These are phyloP conservation scores for Neospermospora avenae DNA, from an alignment of 2,329 filamentous ascomycete species.

Conservation along the genomic window DNA sequence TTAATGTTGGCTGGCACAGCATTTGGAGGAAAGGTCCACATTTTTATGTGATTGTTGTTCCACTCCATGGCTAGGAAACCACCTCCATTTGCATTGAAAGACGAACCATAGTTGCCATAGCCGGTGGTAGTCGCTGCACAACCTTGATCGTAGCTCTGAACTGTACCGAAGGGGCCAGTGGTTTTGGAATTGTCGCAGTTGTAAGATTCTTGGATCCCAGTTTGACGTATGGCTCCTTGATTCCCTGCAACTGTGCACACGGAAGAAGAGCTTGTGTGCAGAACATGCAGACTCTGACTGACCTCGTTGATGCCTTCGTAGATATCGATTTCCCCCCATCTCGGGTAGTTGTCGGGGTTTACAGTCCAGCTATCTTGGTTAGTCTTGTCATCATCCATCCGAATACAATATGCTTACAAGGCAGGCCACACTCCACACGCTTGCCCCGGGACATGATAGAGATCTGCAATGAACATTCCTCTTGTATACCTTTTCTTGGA, in stretches of 20 bases:
- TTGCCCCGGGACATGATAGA: conserved; percentile 69
- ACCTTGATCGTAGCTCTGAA: conserved; percentile 38
- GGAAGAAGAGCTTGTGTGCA: conserved; percentile 48
- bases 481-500: conserved; percentile 60
- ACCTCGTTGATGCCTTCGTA: conserved; percentile 65
- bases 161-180: conserved; percentile 29
- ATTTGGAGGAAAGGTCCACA: conserved; percentile 71
- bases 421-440: conserved; percentile 72
- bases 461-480: conserved; percentile 67
- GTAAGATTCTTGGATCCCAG: conserved; percentile 15
- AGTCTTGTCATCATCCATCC: background rate
- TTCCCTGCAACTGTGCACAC: conserved; percentile 41
- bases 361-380: conserved; percentile 32
- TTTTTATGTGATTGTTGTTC: conserved; percentile 61
- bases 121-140: conserved; percentile 37
- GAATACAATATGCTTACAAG: conserved; percentile 33
- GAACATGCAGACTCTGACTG: conserved; percentile 56
- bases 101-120: conserved; percentile 46
- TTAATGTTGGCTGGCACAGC: conserved; percentile 63
- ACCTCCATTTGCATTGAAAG: conserved; percentile 63
- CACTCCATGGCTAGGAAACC: conserved; percentile 66
- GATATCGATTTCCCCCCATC: conserved; percentile 59
- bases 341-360: conserved; percentile 50
- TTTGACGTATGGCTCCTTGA: background rate
- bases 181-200: conserved; percentile 25